These are phyloP conservation scores for Immersiporthe knoxdaviesiana DNA, from an alignment of 2,329 filamentous ascomycete genomes.

Conservation along the genomic window DNA sequence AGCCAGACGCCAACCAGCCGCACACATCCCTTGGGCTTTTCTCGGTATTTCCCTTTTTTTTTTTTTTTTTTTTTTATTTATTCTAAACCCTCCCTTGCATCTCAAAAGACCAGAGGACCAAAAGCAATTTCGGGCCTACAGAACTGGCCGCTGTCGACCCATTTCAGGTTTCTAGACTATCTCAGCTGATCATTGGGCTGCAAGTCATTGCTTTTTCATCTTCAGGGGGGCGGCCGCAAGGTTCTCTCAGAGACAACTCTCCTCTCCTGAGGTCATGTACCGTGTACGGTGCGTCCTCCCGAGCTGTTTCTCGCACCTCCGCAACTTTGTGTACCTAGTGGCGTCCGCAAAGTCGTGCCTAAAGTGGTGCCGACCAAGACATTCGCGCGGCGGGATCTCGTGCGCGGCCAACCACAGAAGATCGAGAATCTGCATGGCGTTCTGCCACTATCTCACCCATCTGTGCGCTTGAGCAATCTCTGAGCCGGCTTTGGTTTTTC, in stretches of 20 bases:
- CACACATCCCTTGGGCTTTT: conserved; percentile 15
- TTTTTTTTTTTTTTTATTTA: too few relatives aligned
- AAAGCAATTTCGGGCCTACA: conserved; percentile 3
- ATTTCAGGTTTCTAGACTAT: not conserved
- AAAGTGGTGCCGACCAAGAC: conserved; percentile 3
- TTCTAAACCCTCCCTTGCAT: conserved; percentile 16
- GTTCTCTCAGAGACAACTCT: not conserved
- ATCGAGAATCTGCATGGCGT: not conserved
- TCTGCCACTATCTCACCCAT: not conserved
- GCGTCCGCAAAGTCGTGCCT: not conserved
- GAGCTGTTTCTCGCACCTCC: conserved; percentile 1
- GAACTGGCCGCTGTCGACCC: not conserved
- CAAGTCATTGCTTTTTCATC: not conserved
- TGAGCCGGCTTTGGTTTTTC: not conserved
- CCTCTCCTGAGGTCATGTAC: not conserved
- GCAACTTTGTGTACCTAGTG: not conserved
- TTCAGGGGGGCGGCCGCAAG: not conserved
- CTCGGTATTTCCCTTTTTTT: not conserved
- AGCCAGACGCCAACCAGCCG: not conserved
- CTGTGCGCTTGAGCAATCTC: not conserved
- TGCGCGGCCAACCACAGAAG: conserved; percentile 2
- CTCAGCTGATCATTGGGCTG: not conserved
- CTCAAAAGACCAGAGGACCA: not conserved
- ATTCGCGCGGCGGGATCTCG: conserved; percentile 5
- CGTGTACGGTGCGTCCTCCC: not conserved